A percentile compares a stretch with the other conserved stretches of the same genome.
Conservation (phyloP, 495 filamentous ascomycete species). For the Penicillium fimorum region DNA sequence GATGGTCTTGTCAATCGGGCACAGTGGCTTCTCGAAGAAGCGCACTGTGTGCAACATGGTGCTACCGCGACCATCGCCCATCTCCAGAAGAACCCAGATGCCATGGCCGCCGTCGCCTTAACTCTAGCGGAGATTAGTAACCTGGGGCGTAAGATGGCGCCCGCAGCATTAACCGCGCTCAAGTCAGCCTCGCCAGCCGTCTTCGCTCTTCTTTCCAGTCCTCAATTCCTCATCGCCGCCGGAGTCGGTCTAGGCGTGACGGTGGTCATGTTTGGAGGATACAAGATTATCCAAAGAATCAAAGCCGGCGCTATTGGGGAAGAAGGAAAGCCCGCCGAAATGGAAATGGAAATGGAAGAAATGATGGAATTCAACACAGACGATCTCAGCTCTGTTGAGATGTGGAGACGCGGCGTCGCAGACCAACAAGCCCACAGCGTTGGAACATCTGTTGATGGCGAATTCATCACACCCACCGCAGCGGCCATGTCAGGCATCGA, state of each 20-base stretch:
- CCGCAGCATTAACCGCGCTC: slow-evolving; percentile 67
- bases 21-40: slow-evolving; percentile 74
- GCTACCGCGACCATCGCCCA: slow-evolving; percentile 79
- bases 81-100: slow-evolving; percentile 87
- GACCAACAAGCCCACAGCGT: slow-evolving; percentile 58
- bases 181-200: slow-evolving; percentile 79
- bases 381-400: slow-evolving; percentile 66
- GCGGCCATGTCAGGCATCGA: slow-evolving; percentile 57
- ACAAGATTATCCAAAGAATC: slow-evolving; percentile 93
- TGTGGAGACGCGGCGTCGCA: slow-evolving; percentile 83
- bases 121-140: slow-evolving; percentile 88
- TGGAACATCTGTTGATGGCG: slow-evolving; percentile 73
- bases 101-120: slow-evolving; percentile 89
- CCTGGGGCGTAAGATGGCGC: slow-evolving; percentile 78
- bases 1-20: slow-evolving; percentile 64
- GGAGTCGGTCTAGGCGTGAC: slow-evolving; percentile 87
- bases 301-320: slow-evolving; percentile 28
- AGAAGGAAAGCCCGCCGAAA: slow-evolving; percentile 6
- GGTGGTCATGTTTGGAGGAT: slow-evolving; percentile 90
- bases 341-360: slow-evolving; percentile 50
- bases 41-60: slow-evolving; percentile 83
- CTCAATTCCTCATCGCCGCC: slow-evolving; percentile 90
- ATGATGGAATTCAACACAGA: slow-evolving; percentile 56
- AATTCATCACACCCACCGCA: slow-evolving; percentile 80
- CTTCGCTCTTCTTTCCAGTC: slow-evolving; percentile 81